These are phyloP conservation scores for Rauvolfia tetraphylla DNA, from an alignment of 257 asterid genomes.

Conservation along the genomic window DNA sequence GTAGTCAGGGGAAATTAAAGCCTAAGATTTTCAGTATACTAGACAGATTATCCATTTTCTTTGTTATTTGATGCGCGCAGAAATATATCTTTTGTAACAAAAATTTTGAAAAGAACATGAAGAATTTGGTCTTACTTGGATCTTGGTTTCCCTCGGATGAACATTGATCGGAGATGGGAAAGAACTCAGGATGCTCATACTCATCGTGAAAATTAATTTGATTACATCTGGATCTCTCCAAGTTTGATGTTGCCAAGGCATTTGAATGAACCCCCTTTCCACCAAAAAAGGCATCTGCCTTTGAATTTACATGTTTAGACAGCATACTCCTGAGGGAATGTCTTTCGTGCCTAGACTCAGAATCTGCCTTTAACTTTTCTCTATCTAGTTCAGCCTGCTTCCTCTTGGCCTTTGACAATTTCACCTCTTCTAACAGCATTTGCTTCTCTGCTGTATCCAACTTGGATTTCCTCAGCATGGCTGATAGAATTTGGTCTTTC, in stretches of 20 bases:
- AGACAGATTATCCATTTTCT: background rate
- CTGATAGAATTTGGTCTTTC: conserved; percentile 82
- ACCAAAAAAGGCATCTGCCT: conserved; percentile 31
- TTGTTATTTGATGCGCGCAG: background rate
- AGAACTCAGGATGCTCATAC: conserved; percentile 29
- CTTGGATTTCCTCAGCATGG: conserved; percentile 78
- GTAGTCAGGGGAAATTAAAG: background rate
- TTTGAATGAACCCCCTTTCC: conserved; percentile 34
- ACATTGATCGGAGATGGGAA: conserved; percentile 35
- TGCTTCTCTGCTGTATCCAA: conserved; percentile 67
- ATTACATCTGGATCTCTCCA: conserved; percentile 21
- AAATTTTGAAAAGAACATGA: background rate
- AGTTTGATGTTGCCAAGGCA: conserved; percentile 17
- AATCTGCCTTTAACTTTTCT: conserved; percentile 38
- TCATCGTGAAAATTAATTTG: conserved; percentile 25
- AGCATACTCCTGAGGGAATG: conserved; percentile 57
- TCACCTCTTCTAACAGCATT: conserved; percentile 66
- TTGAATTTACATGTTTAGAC: conserved; percentile 48
- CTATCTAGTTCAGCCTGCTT: conserved; percentile 57
- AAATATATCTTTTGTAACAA: background rate
- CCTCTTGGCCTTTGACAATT: conserved; percentile 52
- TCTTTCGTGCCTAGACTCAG: conserved; percentile 49
- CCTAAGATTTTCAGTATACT: background rate
- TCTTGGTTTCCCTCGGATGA: conserved; percentile 39
- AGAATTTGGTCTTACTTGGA: conserved; percentile 40